These are phyloP conservation scores for Ogataea kodamae DNA, from an alignment of 805 yeast genomes.

Conservation along the genomic window DNA sequence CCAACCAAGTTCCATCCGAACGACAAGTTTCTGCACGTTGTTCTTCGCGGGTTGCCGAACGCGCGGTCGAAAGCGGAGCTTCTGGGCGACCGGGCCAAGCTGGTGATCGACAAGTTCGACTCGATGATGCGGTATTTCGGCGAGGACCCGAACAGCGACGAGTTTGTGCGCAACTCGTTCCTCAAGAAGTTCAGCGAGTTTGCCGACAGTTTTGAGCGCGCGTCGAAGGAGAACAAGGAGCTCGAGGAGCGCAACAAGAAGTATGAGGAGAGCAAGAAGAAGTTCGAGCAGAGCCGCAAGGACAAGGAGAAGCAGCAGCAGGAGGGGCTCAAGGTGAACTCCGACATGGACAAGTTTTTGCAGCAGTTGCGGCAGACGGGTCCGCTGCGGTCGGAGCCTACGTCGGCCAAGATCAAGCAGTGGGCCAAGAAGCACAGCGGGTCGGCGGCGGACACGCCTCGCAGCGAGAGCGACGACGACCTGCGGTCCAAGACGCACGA, in stretches of 20 bases:
- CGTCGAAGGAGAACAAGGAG: constrained; percentile 71
- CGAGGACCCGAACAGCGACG: constrained; percentile 72
- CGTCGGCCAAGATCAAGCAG: constrained; percentile 78
- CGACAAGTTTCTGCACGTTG: constrained; percentile 63
- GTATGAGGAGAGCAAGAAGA: constrained; percentile 70
- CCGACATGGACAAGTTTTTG: constrained; percentile 79
- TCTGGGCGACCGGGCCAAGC: constrained; percentile 58
- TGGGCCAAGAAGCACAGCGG: constrained; percentile 60
- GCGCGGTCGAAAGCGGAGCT: constrained; percentile 70
- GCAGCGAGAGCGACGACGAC: constrained; percentile 20
- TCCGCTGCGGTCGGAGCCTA: constrained; percentile 69
- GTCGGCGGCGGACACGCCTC: constrained; percentile 20
- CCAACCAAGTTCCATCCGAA: constrained; percentile 75
- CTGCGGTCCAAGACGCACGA: constrained; percentile 28
- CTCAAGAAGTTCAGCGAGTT: constrained; percentile 79
- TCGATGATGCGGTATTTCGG: constrained; percentile 80
- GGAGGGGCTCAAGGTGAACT: constrained; percentile 31
- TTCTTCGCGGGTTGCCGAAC: constrained; percentile 64
- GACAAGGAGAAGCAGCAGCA: constrained; percentile 40
- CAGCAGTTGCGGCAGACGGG: constrained; percentile 87
- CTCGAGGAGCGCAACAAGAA: constrained; percentile 78
- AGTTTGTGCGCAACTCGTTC: constrained; percentile 61
- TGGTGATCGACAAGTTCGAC: constrained; percentile 63
- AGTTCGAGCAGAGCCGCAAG: constrained; percentile 43
- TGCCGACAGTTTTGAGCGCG: constrained; percentile 73